Base-by-base conservation (phyloP, 2,329 filamentous ascomycete species). In the Alternaria ethzedia region DNA sequence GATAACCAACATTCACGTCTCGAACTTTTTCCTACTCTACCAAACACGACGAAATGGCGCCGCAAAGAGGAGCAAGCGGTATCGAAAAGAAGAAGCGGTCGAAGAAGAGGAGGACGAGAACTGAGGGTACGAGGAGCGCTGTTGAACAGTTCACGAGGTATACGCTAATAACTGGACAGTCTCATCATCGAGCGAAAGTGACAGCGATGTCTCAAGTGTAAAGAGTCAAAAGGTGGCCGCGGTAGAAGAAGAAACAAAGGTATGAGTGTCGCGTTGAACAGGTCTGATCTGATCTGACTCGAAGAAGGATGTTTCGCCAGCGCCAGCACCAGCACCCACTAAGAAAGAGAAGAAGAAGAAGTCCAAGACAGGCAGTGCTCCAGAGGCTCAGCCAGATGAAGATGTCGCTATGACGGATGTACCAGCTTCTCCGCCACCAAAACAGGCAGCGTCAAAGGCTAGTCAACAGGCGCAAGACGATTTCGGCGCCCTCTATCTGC, bases 401-500 rank as follows among this genome's bases (percentile, higher is more conserved):
- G 73, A 75, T 57, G 57, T 64, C 1, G 13, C 51, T 6, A 75
- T 75, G 74, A 54, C 41, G 13, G 72, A 75, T 28, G 69, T 61
- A 1, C 51, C 61, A 21, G 58, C 64, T n/a, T 47, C 59, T 15
- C 30, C 62, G 13, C 45, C 59, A 12, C 58, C 59, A 8, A 36
- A 52, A 8, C 67, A 64, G 26, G 28, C 54, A n/a, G 32, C 54
- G 41, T 41, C 54, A 23, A 52, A 66, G 7, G 7, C 41, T 11
- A 17, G 41, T 7, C 50, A 55, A 9, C 60, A 63, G 23, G 12
- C 54, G 4, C 63, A 70, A 5, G 75, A 78, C 11, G 73, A 76
- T 30, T 93, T 92, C 79, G 83, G 85, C 9, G 82, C 88, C 10
- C 90, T 88, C 76, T 93, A 93, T 77, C 86, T 94, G 50, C 88